Conservation (phyloP, 768 basidiomycete species). For the Naganishia onofrii region DNA sequence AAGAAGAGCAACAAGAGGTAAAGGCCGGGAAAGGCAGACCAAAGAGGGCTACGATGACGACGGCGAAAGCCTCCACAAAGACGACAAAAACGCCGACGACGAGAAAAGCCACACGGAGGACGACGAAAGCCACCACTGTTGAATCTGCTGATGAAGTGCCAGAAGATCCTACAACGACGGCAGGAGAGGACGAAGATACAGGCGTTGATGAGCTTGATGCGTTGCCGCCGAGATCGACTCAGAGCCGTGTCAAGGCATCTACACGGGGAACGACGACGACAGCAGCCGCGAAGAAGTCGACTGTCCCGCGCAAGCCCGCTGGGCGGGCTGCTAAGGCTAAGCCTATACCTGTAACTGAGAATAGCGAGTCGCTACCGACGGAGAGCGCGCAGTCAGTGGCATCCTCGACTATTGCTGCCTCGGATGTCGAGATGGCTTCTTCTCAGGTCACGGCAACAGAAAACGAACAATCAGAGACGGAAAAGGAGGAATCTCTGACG, state of each 20-base stretch:
- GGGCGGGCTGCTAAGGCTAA: not conserved
- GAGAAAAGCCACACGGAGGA: not conserved
- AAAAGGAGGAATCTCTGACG: conserved; percentile 8
- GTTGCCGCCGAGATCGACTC: not conserved
- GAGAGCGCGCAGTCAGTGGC: not conserved
- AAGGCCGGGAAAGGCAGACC: not conserved
- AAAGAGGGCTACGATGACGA: not conserved
- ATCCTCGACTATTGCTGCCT: not conserved
- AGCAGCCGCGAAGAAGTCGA: not conserved
- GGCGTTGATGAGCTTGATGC: conserved; percentile 2
- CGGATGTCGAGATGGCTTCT: conserved; percentile 9
- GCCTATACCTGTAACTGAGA: not conserved
- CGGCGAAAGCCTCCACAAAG: not conserved
- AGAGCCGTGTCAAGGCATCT: not conserved
- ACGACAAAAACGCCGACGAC: conserved; percentile 3
- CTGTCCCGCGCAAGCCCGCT: not conserved
- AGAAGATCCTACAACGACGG: not conserved
- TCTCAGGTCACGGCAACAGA: not conserved
- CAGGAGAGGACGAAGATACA: not conserved
- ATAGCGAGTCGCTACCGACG: not conserved
- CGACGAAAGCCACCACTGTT: not conserved
- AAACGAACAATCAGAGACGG: conserved; percentile 6
- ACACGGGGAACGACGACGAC: not conserved
- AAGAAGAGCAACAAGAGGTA: not conserved
- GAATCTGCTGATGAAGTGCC: not conserved